Evolutionary conservation across 2,329 filamentous ascomycete genomes (phyloP).

Genomic region (Fusarium sp.): DNA sequence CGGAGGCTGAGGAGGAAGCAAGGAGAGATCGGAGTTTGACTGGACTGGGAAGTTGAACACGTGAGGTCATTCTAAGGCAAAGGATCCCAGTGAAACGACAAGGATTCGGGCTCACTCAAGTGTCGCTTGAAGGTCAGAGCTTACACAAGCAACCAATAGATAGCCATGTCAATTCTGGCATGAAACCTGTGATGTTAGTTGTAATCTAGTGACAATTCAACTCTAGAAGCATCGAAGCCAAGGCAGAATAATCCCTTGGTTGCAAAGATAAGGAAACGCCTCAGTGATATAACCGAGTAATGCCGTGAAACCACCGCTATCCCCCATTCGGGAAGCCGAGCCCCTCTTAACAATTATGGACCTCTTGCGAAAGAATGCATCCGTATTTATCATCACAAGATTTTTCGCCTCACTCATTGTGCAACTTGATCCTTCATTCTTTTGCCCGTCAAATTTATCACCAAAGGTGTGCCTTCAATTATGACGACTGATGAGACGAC

Average conservation of each 20-base stretch:
- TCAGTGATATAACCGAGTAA: slow-evolving; percentile 22
- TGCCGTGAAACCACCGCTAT: slow-evolving; percentile 18
- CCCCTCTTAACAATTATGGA: slow-evolving; percentile 29
- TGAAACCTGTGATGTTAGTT: too few relatives aligned
- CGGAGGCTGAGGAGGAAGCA: not conserved
- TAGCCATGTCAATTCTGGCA: not conserved
- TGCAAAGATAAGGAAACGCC: not conserved
- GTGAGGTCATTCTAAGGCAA: not conserved
- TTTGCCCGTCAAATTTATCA: not conserved
- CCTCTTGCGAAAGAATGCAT: slow-evolving; percentile 10
- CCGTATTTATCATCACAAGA: slow-evolving; percentile 26
- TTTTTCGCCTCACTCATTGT: slow-evolving; percentile 15
- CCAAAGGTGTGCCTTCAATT: not conserved
- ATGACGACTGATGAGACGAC: slow-evolving; percentile 42
- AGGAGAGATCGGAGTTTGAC: not conserved
- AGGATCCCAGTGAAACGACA: not conserved
- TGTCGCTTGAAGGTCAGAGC: not conserved
- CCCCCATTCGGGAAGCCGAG: slow-evolving; percentile 10
- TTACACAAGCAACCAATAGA: not conserved
- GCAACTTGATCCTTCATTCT: slow-evolving; percentile 4
- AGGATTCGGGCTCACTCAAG: not conserved
- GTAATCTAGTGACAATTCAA: too few relatives aligned
- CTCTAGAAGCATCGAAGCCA: not conserved
- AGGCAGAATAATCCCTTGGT: not conserved
- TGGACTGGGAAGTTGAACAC: not conserved